These are phyloP conservation scores for Neurospora intermedia DNA, from an alignment of 495 filamentous ascomycete genomes.

Conservation along the genomic window DNA sequence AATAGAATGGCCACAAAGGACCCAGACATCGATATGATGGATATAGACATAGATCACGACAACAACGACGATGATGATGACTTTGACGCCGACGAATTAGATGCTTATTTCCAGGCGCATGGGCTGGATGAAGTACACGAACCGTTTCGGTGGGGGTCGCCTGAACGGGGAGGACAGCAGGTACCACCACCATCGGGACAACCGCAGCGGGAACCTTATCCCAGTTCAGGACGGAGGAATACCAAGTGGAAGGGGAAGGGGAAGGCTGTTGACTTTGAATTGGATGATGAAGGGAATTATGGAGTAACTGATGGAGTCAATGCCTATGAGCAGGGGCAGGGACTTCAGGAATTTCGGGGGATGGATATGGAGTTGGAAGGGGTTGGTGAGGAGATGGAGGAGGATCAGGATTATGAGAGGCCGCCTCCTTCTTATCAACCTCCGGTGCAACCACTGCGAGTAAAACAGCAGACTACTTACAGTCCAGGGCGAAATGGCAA, in stretches of 20 bases:
- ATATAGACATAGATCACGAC: not conserved
- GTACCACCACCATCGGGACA: not conserved
- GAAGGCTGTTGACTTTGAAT: not conserved
- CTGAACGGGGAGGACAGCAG: no score
- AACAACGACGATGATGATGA: not conserved
- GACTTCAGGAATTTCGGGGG: no score
- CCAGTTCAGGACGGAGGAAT: no score
- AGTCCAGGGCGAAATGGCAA: not conserved
- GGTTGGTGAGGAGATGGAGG: no score
- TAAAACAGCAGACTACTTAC: not conserved
- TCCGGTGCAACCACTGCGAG: not conserved
- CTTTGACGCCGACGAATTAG: not conserved
- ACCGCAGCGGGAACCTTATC: no score
- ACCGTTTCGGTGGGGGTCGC: not conserved
- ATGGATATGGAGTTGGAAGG: no score
- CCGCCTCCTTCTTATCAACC: not conserved
- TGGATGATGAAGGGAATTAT: not conserved
- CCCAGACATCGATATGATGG: not conserved
- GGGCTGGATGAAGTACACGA: not conserved
- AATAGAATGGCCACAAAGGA: not conserved
- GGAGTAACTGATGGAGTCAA: not conserved
- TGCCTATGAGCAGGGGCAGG: not conserved
- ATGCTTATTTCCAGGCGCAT: not conserved
- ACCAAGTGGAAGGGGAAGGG: no score
- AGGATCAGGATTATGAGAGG: not conserved